Evolutionary conservation across 2,329 filamentous ascomycete genomes (phyloP), one percentile per base, ranked within the genome.

Genomic region (Aspergillus neotritici): DNA sequence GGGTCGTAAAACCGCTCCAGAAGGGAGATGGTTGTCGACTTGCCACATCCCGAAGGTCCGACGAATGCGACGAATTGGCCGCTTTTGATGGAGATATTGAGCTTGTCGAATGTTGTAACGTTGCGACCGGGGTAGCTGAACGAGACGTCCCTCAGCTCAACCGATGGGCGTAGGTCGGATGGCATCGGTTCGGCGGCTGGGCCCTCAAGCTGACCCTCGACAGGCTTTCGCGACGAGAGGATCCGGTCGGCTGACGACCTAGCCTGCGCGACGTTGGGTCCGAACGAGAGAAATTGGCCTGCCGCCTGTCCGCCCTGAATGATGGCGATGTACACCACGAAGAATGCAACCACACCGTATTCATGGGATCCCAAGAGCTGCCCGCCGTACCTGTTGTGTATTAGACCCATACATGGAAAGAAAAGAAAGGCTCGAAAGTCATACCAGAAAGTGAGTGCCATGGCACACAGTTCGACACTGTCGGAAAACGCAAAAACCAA

Each of bases 401-500:
- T 28, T 14, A 15, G 9, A 8, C 21, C 4, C 17, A 10, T 7
- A 7, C 12, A 10, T 5, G 14, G 11, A 14, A 40, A 14, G 11
- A 31, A 21, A 8, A 25, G 6, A 30, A 30, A 25, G 21, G 7
- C 7, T 25, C 3, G 9, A 5, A 11, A n/a, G 12, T 15, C 37
- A 10, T 63, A 76, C 77, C 76, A 82, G 37, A 80, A 78, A 3
- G 73, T 69, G 35, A 82, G 65, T 1, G 82, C 82, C 69, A 78
- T 83, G 64, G 66, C 82, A 70, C 56, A 73, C 48, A 87, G 64
- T 37, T 78, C 76, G 25, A 82, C 70, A 55, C 80, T 85, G 51
- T 87, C 83, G 2, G 82, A 82, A 34, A 83, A 76, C 1, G 82
- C 82, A 54, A 86, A 86, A 9, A 87, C 61, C 8, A 85, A 51